Percentiles rank a stretch among this genome's conserved stretches.
Evolutionary conservation across 768 basidiomycete genomes (phyloP).

Genomic region (Lanmaoa pseudosensibilis): DNA sequence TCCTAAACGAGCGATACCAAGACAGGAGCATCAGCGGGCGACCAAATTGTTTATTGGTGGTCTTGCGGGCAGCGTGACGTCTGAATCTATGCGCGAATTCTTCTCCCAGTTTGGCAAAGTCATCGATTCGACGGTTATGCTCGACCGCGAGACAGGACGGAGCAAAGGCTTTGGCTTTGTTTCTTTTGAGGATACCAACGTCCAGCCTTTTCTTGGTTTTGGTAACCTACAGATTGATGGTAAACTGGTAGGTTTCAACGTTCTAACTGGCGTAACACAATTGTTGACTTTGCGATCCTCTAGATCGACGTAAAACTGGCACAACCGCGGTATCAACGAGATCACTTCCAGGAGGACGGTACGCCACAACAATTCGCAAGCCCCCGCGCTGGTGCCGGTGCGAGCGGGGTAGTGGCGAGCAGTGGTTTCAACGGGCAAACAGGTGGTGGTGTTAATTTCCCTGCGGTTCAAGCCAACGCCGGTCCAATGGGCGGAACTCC

Average conservation of each 20-base stretch:
- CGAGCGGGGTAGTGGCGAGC: conserved; percentile 10
- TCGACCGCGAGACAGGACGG: conserved; percentile 91
- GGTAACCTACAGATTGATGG: conserved; percentile 93
- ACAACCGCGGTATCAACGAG: conserved; percentile 83
- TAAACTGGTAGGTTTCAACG: conserved; percentile 69
- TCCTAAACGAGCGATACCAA: conserved; percentile 97
- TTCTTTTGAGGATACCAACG: conserved; percentile 89
- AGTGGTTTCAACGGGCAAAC: conserved; percentile 35
- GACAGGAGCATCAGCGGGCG: conserved; percentile 90
- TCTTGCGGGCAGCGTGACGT: conserved; percentile 87
- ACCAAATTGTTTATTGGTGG: conserved; percentile 97
- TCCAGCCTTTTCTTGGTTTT: conserved; percentile 84
- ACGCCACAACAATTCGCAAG: conserved; percentile 20
- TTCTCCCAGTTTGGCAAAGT: conserved; percentile 95
- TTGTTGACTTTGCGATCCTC: neutral
- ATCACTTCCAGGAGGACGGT: conserved; percentile 54
- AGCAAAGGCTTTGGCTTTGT: conserved; percentile 99
- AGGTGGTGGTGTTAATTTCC: conserved; percentile 38
- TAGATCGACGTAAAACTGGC: conserved; percentile 98
- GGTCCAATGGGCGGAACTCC: conserved; percentile 31
- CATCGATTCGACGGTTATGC: conserved; percentile 98
- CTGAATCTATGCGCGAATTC: conserved; percentile 89
- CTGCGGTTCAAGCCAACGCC: conserved; percentile 22
- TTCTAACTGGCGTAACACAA: neutral
- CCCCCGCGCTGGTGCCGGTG: conserved; percentile 11